Evolutionary conservation across 371 early-diverging fungal species (phyloP).

Genomic region (Circinella umbellata): DNA sequence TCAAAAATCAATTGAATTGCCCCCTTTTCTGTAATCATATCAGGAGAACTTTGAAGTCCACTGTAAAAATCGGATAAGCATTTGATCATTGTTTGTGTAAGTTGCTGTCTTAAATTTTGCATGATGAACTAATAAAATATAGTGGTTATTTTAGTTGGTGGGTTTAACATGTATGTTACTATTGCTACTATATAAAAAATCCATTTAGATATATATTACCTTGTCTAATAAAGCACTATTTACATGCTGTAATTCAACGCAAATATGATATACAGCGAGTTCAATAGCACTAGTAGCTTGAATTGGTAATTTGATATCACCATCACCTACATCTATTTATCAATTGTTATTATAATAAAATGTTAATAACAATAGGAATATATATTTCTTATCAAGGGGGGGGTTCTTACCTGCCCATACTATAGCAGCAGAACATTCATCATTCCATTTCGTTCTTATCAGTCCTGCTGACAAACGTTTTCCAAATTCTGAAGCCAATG

Average conservation of each 20-base stretch:
- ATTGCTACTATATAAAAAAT: no score
- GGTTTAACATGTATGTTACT: no score
- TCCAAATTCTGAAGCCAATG: constrained; percentile 30
- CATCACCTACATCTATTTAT: constrained; percentile 16
- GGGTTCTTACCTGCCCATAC: constrained; percentile 43
- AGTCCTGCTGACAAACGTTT: constrained; percentile 21
- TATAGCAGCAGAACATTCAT: constrained; percentile 30
- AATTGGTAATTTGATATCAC: constrained; percentile 45
- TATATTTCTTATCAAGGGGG: no score
- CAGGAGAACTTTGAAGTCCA: neutral
- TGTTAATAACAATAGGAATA: neutral
- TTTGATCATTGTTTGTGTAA: constrained; percentile 6
- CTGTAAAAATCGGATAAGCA: constrained; percentile 11
- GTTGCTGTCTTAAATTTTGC: constrained; percentile 14
- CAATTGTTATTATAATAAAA: neutral
- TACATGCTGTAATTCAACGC: constrained; percentile 55
- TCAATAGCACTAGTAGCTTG: constrained; percentile 51
- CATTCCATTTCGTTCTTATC: constrained; percentile 32
- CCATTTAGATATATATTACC: constrained; percentile 10
- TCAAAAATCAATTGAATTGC: constrained; percentile 62
- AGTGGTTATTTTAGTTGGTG: no score
- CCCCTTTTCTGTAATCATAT: constrained; percentile 52
- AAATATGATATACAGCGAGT: constrained; percentile 42
- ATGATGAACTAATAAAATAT: constrained; percentile 16
- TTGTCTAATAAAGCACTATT: constrained; percentile 44